Base-by-base conservation (phyloP, 225 moss, liverwort and hornwort genomes). In the Asterella californica region DNA sequence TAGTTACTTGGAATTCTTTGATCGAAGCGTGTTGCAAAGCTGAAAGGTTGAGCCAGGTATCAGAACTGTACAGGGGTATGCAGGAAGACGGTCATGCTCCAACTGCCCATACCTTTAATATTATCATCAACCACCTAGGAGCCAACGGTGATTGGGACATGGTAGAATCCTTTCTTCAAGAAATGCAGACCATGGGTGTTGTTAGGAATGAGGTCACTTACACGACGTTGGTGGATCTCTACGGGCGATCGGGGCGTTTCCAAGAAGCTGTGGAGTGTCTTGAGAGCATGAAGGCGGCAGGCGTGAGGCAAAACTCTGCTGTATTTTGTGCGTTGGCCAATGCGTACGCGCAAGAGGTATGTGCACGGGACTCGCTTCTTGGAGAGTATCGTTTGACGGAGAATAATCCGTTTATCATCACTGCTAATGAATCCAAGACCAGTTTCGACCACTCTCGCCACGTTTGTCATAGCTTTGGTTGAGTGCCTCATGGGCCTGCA, bases 271-370 rank as follows among this genome's bases (percentile, higher is more conserved):
- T 89, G 22, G 90, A 90, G 36, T 95, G 87, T 85, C 79, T 99
- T 67, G 82, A 90, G 50, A 86, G 83, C 78, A 99, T 99, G 97
- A 89, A 88, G 76, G 84, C 88, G 76, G 84, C 91, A 85, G 92
- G 93, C 8, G 73, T 95, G 86, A 88, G 83, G 79, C 95, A 95
- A 27, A 86, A 86, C 34, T 25, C 97, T 12, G 83, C 90, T 76
- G 93, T 99, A n/a, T 99, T 92, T 76, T 95, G 97, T 79, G 97
- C 97, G 25, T 81, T 99, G 81, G 97, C 97, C 29, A 95, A 99
- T 82, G 91, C 95, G 19, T 99, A 99, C 83, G 97, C 97, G 25
- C 91, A 93, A 82, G 90, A 85, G 82, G 92, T 91, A 17, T 18
- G 52, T 38, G 22, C 42, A 42, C 42, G 3, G 42, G 42, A 42